Evolutionary conservation across 2,329 filamentous ascomycete genomes (phyloP), one percentile per base, ranked within the genome.

Genomic region (Xylaria sp.): DNA sequence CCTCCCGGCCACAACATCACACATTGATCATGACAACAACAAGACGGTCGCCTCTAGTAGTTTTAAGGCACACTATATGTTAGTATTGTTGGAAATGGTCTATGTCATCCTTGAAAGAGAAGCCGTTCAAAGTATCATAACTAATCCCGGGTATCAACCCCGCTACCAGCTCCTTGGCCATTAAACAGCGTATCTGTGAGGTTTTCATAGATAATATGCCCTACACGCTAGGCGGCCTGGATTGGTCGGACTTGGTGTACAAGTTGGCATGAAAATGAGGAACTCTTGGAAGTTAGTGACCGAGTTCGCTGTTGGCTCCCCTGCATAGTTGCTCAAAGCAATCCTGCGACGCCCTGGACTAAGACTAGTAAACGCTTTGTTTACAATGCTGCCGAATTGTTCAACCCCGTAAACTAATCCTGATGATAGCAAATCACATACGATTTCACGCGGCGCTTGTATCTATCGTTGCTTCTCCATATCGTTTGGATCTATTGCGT

Each of bases 351-450:
- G 57, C 43, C 28, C 20, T 48, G 8, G 30, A 15, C 32, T 15
- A 32, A 55, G 18, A 45, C 8, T 45, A 7, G 6, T 28, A 12
- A 20, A 13, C 52, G n/a, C 20, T 34, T 50, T 18, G 15, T 20
- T 20, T 28, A 41, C 20, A 18, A 6, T 43, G 1, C 10, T 9
- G 34, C 90, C 15, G 90, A 92, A 76, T 92, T 89, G 0, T 90
- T 91, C 66, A 90, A 90, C 3, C 90, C 90, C 0, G 88, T 92
- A 76, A 92, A 92, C 75, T 90, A 4, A 92, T 90, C 0, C 81
- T 89, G 72, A 91, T 89, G 82, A 84, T 92, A 60, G 87, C 92
- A 62, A 87, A 89, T 75, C 90, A 92, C 71, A 81, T 92, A 23
- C 85, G 89, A 64, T 81, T 81, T n/a, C 81, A 92, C 72, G 90